Evolutionary conservation across 345 rosid genomes (phyloP), one percentile per base, ranked within the genome.

Genomic region (Viola odorata): DNA sequence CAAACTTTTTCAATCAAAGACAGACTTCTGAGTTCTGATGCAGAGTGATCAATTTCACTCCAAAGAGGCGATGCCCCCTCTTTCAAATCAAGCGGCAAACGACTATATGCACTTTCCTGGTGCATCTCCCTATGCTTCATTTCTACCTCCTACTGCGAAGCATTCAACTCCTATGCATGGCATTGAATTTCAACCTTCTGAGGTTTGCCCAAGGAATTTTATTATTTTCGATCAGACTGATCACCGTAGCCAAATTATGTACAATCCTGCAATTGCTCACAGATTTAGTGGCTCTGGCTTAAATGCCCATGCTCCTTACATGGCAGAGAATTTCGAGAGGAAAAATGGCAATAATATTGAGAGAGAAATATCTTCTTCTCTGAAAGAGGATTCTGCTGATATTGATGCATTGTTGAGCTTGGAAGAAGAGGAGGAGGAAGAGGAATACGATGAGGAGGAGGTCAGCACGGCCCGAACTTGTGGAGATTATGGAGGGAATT

Each of bases 351-450:
- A 73, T 45, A 61, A 64, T 66, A 68, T 49, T 63, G 81, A 65
- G 23, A 79, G 75, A 73, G 90, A 74, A 70, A 62, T 61, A 7
- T 77, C 87, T 17, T 69, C 75, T 61, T 80, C 84, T 63, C 60
- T 70, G 56, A 78, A 82, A 65, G 96, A 87, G 69, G 91, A 91
- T 80, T 84, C 94, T 2, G 88, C 81, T 70, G 97, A 91, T 72
- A 87, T 91, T 45, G 89, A 91, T 80, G 92, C 86, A 0, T 78
- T 91, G 63, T 64, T 91, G 78, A 84, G 90, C 80, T 61, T 69
- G 55, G 94, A 84, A 68, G 85, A 79, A 39, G 91, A 80, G 8
- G 83, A 81, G 53, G 78, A 75, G 0, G 86, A 74, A 10, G 73
- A 72, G 11, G 68, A 55, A 3, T 64, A 12, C 0, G 81, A 88